A percentile compares a stretch with the other conserved stretches of the same genome.
Evolutionary conservation across 495 filamentous ascomycete genomes (phyloP).

Genomic region (Bombardia bombarda): DNA sequence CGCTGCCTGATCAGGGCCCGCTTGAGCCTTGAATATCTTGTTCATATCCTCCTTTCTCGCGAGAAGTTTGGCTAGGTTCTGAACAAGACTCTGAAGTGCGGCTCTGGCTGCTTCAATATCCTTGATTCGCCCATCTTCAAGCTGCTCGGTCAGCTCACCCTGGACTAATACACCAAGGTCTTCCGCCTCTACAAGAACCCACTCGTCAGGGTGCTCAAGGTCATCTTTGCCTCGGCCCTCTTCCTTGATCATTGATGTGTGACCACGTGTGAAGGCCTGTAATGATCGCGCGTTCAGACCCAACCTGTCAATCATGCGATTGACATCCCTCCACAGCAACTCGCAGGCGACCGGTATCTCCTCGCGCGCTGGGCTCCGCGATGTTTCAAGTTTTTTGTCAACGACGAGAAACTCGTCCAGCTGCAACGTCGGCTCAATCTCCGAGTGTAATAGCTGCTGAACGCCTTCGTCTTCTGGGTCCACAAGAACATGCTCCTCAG

Average conservation of each 20-base stretch:
- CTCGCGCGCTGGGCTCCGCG: constrained; percentile 49
- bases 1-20: constrained; percentile 54
- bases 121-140: constrained; percentile 58
- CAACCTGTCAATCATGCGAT: constrained; percentile 90
- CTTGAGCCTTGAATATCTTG: constrained; percentile 54
- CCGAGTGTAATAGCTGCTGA: constrained; percentile 38
- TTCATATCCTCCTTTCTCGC: constrained; percentile 65
- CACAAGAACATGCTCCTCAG: constrained; percentile 40
- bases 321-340: constrained; percentile 82
- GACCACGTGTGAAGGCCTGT: constrained; percentile 60
- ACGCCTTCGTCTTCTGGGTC: constrained; percentile 51
- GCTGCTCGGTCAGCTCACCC: constrained; percentile 42
- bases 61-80: constrained; percentile 58
- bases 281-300: constrained; percentile 79
- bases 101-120: constrained; percentile 56
- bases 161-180: constrained; percentile 52
- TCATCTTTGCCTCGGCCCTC: constrained; percentile 44
- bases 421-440: constrained; percentile 39
- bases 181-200: constrained; percentile 63
- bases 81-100: constrained; percentile 51
- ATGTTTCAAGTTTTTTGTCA: constrained; percentile 16
- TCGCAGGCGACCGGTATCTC: constrained; percentile 43
- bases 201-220: constrained; percentile 55
- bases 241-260: constrained; percentile 43
- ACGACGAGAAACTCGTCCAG: constrained; percentile 50